phyloP scores from a whole-genome alignment of 805 yeast species.

The Maudiozyma serrabonitensis region DNA sequence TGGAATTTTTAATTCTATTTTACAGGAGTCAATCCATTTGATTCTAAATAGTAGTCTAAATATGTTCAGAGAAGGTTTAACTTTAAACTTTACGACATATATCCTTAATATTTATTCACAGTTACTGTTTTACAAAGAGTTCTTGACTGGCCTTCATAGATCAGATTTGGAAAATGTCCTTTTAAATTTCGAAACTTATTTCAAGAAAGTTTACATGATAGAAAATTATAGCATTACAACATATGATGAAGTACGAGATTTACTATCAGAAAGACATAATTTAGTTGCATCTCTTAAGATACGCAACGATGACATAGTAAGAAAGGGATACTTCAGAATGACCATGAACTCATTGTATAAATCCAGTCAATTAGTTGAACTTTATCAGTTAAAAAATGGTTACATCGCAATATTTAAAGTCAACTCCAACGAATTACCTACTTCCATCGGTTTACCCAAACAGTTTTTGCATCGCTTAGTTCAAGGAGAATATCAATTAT shows the following conservation, averaged over 20 bases:
- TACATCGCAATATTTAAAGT: slow-evolving; percentile 20
- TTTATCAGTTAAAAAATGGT: slow-evolving; percentile 14
- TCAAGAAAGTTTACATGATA: slow-evolving; percentile 7
- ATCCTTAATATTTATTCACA: slow-evolving; percentile 6
- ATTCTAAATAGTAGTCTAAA: slow-evolving; percentile 9
- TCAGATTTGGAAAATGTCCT: background rate
- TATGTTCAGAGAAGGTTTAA: slow-evolving; percentile 5
- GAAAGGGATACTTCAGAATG: slow-evolving; percentile 17
- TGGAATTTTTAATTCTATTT: background rate
- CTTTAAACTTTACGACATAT: slow-evolving; percentile 5
- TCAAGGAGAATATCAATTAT: slow-evolving; percentile 6
- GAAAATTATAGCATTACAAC: slow-evolving; percentile 6
- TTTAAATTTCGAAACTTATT: slow-evolving; percentile 6
- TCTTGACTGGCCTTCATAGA: background rate
- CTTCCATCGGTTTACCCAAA: background rate
- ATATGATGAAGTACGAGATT: slow-evolving; percentile 18
- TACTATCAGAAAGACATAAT: slow-evolving; percentile 14
- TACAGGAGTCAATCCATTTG: slow-evolving; percentile 9
- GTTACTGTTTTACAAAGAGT: slow-evolving; percentile 4
- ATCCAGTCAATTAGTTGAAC: slow-evolving; percentile 13
- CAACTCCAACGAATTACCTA: slow-evolving; percentile 12
- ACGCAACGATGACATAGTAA: slow-evolving; percentile 7
- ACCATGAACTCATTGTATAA: slow-evolving; percentile 9
- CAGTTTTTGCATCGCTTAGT: slow-evolving; percentile 7
- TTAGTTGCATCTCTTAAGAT: slow-evolving; percentile 14